Conservation (phyloP, 768 basidiomycete species). For the Russula brevipes region DNA sequence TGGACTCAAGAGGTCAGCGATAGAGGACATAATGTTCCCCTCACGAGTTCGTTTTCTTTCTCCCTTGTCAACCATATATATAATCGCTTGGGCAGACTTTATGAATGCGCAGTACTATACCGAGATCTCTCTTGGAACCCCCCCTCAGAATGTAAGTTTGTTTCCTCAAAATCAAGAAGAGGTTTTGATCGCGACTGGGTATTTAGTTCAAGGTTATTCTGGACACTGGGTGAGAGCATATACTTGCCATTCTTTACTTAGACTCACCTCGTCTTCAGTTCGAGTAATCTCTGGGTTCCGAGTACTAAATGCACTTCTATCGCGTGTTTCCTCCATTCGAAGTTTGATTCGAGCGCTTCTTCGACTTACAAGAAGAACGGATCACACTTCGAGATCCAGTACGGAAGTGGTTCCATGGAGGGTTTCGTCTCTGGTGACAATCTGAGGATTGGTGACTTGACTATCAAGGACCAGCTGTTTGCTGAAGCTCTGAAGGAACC, state of each 20-base stretch:
- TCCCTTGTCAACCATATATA: constrained; percentile 12
- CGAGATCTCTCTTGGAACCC: constrained; percentile 77
- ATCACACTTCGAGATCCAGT: constrained; percentile 81
- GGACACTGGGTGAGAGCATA: constrained; percentile 69
- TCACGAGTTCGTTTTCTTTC: constrained; percentile 62
- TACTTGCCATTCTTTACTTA: background rate
- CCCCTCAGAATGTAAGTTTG: constrained; percentile 66
- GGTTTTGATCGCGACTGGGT: constrained; percentile 1
- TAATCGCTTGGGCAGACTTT: constrained; percentile 57
- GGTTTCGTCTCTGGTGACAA: constrained; percentile 88
- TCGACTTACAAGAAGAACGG: constrained; percentile 89
- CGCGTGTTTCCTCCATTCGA: constrained; percentile 89
- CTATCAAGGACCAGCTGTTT: constrained; percentile 73
- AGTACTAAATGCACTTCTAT: constrained; percentile 77
- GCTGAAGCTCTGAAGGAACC: constrained; percentile 96
- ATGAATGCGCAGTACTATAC: constrained; percentile 98
- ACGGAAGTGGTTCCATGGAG: constrained; percentile 95
- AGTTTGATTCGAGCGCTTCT: constrained; percentile 79
- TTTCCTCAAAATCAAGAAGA: background rate
- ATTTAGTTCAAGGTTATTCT: constrained; percentile 87
- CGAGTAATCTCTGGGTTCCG: constrained; percentile 94
- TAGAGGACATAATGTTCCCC: constrained; percentile 81
- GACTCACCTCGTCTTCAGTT: constrained; percentile 40
- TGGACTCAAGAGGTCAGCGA: constrained; percentile 73
- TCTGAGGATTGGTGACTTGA: constrained; percentile 77